Percentiles rank a stretch among this genome's conserved stretches.
These are phyloP conservation scores for Zasmidium angulare DNA, from an alignment of 2,329 filamentous ascomycete genomes.

Conservation along the genomic window DNA sequence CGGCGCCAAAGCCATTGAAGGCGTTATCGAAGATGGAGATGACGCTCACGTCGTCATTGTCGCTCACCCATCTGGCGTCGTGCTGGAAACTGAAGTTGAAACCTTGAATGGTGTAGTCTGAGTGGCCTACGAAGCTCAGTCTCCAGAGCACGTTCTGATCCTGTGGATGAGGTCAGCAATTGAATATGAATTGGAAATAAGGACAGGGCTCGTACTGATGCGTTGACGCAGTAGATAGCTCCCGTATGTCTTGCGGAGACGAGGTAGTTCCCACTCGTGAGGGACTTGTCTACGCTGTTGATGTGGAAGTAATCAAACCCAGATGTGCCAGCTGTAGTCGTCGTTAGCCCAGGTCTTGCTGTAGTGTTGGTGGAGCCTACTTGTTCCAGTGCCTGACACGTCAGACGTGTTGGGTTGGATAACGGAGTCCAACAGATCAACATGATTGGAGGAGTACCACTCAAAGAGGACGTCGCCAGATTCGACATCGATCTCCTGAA, in stretches of 20 bases:
- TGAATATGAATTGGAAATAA: too few species aligned
- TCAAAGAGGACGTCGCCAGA: slow-evolving; percentile 33
- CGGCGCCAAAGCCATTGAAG: slow-evolving; percentile 26
- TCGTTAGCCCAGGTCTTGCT: not conserved
- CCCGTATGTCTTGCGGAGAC: slow-evolving; percentile 40
- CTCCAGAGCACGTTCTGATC: slow-evolving; percentile 39
- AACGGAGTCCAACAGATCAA: slow-evolving; percentile 38
- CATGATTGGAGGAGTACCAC: slow-evolving; percentile 35
- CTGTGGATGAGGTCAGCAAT: too few species aligned
- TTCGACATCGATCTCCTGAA: slow-evolving; percentile 34
- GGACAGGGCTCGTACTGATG: slow-evolving; percentile 3
- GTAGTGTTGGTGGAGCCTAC: not conserved
- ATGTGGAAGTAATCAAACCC: slow-evolving; percentile 30
- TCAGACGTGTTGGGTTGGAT: slow-evolving; percentile 32
- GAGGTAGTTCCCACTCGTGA: slow-evolving; percentile 39
- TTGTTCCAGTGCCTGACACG: slow-evolving; percentile 39
- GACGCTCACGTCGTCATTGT: not conserved
- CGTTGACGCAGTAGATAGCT: slow-evolving; percentile 39
- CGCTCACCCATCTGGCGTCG: slow-evolving; percentile 38
- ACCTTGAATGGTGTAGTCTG: slow-evolving; percentile 15
- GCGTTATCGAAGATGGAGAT: slow-evolving; percentile 17
- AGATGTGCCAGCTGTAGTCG: not conserved
- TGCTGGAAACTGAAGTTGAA: slow-evolving; percentile 50
- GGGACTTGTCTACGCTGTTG: slow-evolving; percentile 41
- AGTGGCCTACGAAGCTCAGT: slow-evolving; percentile 30